Conservation (phyloP, 2,329 filamentous ascomycete species). For the Fusarium camptoceras region DNA sequence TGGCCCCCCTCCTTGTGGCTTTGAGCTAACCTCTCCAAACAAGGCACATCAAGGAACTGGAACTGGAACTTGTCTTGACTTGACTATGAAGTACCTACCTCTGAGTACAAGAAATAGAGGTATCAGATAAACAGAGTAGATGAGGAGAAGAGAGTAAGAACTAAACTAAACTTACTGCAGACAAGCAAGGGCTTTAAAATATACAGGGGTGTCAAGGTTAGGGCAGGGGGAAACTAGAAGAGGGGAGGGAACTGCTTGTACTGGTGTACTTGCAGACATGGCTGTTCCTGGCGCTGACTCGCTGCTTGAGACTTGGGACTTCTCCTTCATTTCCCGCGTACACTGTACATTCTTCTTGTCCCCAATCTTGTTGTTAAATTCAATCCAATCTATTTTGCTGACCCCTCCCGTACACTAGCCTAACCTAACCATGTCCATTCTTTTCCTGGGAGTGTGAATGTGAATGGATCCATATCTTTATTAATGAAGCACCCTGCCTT, state of each 20-base stretch:
- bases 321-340: constrained; percentile 43
- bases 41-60: constrained; percentile 7
- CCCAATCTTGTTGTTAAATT: constrained; percentile 5
- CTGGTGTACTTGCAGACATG: constrained; percentile 32
- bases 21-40: constrained; percentile 25
- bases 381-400: constrained; percentile 43
- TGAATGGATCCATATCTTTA: constrained; percentile 30
- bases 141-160: constrained; percentile 7
- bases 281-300: constrained; percentile 36
- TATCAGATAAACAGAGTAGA: constrained; percentile 7
- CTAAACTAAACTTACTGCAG: constrained; percentile 8
- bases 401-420: constrained; percentile 37
- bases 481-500: constrained; percentile 39
- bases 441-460: constrained; percentile 11
- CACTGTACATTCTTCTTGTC: constrained; percentile 29
- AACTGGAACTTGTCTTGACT: constrained; percentile 8
- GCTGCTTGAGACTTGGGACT: constrained; percentile 25
- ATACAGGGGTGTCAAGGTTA: background rate
- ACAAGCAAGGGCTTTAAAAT: constrained; percentile 8
- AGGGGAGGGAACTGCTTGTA: constrained; percentile 8
- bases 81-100: no score
- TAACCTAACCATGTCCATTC: background rate
- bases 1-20: constrained; percentile 9
- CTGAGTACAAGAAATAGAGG: no score
- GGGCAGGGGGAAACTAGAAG: background rate